Evolutionary conservation across 176 grass and related monocot species (phyloP), one percentile per base, ranked within the genome.

Genomic region (Poa annua): DNA sequence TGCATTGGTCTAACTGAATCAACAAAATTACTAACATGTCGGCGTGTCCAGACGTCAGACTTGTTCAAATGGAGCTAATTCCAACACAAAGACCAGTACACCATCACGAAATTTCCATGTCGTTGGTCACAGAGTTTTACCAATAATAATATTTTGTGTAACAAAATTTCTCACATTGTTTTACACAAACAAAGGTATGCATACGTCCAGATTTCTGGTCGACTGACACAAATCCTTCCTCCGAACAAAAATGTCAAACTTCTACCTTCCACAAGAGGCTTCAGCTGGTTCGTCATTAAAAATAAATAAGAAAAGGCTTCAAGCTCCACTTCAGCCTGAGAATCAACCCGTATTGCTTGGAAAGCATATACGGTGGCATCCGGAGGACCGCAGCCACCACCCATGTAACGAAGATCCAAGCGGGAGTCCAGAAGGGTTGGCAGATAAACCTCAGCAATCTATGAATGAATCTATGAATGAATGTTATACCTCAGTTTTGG

Each of bases 161-260:
- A 71, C 71, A 85, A 77, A 83, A 89, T 50, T 42, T 8, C 4
- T 44, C 14, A 69, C 38, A 80, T 7, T 12, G 64, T 74, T 36
- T 25, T 39, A 55, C 74, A 53, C 25, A 52, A 14, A 53, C 25
- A 52, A 14, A 34, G 21, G 50, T 21, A 42, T n/a, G n/a, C n/a
- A n/a, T 45, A 81, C 53, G 53, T 20, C 9, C 83, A 42, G 3
- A 54, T 60, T 74, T n/a, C 54, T 34, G 24, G 21, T 75, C n/a
- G 0, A 35, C n/a, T n/a, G n/a, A n/a, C n/a, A n/a, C n/a, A n/a
- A 42, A 76, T 54, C 29, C 83, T 42, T 73, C 5, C 24, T 60
- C 53, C 22, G 0, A 5, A 50, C 79, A 71, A 80, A 84, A 86
- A 11, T 17, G 36, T 8, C 17, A 29, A n/a, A 45, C 2, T 48